Conservation (phyloP, 2,329 filamentous ascomycete species). For the Fusarium brachygibbosum region DNA sequence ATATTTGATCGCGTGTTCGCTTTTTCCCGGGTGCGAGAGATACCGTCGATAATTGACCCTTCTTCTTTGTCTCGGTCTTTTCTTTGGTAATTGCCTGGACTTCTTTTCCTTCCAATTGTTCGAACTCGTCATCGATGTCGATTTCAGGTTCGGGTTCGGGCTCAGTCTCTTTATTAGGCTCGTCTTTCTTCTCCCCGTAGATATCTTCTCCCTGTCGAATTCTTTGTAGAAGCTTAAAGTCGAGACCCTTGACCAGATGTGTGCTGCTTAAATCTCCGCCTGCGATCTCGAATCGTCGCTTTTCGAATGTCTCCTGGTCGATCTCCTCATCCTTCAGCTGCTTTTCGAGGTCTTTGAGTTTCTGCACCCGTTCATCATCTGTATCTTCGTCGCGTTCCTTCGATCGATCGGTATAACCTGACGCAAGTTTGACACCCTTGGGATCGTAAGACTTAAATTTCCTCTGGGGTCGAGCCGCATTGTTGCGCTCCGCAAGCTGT, state of each 20-base stretch:
- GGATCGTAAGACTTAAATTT: conserved; percentile 84
- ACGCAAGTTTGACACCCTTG: conserved; percentile 83
- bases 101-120: conserved; percentile 67
- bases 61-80: conserved; percentile 65
- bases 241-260: conserved; percentile 91
- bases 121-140: conserved; percentile 75
- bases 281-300: conserved; percentile 79
- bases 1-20: conserved; percentile 73
- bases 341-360: conserved; percentile 84
- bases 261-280: conserved; percentile 85
- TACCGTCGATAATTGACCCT: conserved; percentile 70
- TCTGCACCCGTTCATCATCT: conserved; percentile 69
- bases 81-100: conserved; percentile 67
- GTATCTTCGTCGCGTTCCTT: conserved; percentile 70
- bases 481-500: conserved; percentile 82
- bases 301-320: conserved; percentile 82
- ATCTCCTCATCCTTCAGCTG: conserved; percentile 87
- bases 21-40: conserved; percentile 69
- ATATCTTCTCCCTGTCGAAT: conserved; percentile 78
- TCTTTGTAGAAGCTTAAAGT: conserved; percentile 82
- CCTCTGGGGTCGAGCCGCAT: conserved; percentile 70
- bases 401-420: conserved; percentile 88
- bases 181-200: conserved; percentile 56
- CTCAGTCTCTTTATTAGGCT: conserved; percentile 50
- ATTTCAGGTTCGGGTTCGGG: conserved; percentile 50